Evolutionary conservation across 768 basidiomycete species (phyloP).

Genomic region (Pluteus cervinus): DNA sequence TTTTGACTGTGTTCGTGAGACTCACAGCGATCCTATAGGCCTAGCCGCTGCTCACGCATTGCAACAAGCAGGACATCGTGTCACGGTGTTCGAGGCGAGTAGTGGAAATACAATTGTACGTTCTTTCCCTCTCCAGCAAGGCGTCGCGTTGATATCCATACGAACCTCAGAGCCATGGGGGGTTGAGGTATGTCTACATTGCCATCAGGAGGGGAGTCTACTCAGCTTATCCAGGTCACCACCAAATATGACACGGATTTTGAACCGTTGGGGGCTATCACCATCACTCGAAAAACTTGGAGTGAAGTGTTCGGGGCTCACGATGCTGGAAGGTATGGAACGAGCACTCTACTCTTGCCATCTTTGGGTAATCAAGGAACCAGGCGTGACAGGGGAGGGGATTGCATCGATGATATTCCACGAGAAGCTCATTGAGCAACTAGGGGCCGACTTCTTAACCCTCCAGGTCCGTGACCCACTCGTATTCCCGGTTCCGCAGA

Average conservation of each 20-base stretch:
- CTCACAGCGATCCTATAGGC: constrained; percentile 23
- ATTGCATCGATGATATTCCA: constrained; percentile 24
- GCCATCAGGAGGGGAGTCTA: no score
- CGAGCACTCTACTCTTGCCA: no score
- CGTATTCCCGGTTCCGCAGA: constrained; percentile 1
- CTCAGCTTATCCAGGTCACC: constrained; percentile 25
- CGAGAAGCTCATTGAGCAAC: constrained; percentile 15
- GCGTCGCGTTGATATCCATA: no score
- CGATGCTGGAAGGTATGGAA: constrained; percentile 20
- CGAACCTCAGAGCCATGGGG: no score
- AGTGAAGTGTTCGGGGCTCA: constrained; percentile 24
- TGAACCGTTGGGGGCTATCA: constrained; percentile 50
- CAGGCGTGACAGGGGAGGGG: no score
- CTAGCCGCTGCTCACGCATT: constrained; percentile 51
- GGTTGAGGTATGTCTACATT: no score
- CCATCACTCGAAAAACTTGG: constrained; percentile 34
- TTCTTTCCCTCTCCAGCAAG: not conserved
- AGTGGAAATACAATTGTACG: constrained; percentile 36
- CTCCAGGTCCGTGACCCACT: constrained; percentile 27
- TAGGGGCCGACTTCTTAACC: constrained; percentile 35
- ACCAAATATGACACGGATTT: constrained; percentile 52
- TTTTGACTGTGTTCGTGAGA: not conserved
- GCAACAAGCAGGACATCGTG: constrained; percentile 51
- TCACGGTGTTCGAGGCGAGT: constrained; percentile 48
- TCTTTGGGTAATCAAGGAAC: no score